A percentile compares a stretch with the other conserved stretches of the same genome.
Evolutionary conservation across 371 early-diverging fungal genomes (phyloP).

Genomic region (Mucor racemosus): DNA sequence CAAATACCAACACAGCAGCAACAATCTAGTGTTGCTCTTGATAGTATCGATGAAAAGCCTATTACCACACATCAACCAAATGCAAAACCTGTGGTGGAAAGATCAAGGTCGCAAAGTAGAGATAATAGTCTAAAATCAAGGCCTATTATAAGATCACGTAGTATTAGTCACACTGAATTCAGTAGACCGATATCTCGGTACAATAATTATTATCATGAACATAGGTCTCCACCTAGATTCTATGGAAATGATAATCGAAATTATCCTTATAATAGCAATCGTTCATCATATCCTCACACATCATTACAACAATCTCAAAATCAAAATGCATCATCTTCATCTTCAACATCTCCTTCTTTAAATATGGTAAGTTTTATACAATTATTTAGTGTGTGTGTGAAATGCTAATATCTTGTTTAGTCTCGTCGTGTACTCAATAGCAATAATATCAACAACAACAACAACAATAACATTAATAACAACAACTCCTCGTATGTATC

Average conservation of each 20-base stretch:
- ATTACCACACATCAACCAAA: background rate
- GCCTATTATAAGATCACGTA: conserved; percentile 29
- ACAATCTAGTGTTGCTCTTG: background rate
- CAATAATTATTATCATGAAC: conserved; percentile 19
- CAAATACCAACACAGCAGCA: background rate
- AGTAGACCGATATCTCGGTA: conserved; percentile 30
- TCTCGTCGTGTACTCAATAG: conserved; percentile 29
- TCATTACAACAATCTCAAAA: background rate
- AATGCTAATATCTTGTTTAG: conserved; percentile 13
- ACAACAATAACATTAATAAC: too few relatives aligned
- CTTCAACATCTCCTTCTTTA: conserved; percentile 6
- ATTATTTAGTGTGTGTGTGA: background rate
- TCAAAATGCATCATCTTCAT: background rate
- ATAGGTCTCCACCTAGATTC: conserved; percentile 16
- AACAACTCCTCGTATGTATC: conserved; percentile 23
- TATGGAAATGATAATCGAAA: conserved; percentile 10
- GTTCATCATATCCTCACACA: background rate
- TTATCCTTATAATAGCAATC: background rate
- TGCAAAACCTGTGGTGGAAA: conserved; percentile 5
- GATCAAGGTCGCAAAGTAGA: conserved; percentile 22
- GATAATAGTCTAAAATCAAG: conserved; percentile 18
- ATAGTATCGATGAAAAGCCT: conserved; percentile 6
- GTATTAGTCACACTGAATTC: conserved; percentile 27
- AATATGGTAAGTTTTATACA: conserved; percentile 11
- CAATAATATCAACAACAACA: conserved; percentile 11